phyloP scores from a whole-genome alignment of 2,329 filamentous ascomycete genomes.

The Ophiostoma quercus region DNA sequence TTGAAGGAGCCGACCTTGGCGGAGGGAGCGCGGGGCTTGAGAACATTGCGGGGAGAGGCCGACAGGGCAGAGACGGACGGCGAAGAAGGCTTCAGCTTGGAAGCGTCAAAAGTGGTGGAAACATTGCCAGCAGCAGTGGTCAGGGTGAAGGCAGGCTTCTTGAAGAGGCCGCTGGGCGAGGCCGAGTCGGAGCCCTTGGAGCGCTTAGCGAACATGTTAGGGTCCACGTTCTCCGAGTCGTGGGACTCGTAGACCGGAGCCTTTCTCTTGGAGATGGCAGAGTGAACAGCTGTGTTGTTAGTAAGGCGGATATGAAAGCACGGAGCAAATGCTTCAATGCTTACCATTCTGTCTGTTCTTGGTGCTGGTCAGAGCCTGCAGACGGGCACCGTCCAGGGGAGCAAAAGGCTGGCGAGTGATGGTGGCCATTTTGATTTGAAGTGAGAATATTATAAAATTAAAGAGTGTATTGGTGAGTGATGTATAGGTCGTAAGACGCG shows the following conservation, averaged over 20 bases:
- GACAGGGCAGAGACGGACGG: constrained; percentile 10
- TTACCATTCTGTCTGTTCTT: constrained; percentile 75
- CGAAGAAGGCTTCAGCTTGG: constrained; percentile 22
- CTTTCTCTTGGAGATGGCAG: constrained; percentile 51
- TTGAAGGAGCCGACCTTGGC: constrained; percentile 37
- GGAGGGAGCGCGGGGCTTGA: constrained; percentile 51
- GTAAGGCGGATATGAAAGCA: neutral
- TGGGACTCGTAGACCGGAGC: constrained; percentile 47
- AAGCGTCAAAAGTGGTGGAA: constrained; percentile 34
- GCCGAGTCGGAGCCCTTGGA: constrained; percentile 47
- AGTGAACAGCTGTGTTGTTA: constrained; percentile 37
- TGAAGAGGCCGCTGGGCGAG: constrained; percentile 44
- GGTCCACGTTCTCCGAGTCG: constrained; percentile 60
- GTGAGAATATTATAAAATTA: neutral
- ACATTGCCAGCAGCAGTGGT: constrained; percentile 35
- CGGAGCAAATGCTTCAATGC: constrained; percentile 30
- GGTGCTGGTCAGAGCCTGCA: constrained; percentile 65
- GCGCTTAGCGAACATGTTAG: constrained; percentile 52
- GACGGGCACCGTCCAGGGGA: constrained; percentile 61
- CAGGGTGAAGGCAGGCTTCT: constrained; percentile 45
- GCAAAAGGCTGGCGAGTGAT: constrained; percentile 67
- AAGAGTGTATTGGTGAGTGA: neutral
- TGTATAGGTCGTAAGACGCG: neutral
- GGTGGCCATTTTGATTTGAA: constrained; percentile 46
- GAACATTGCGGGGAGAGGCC: constrained; percentile 36